Percentiles rank a stretch among this genome's conserved stretches.
Conservation (phyloP, 495 filamentous ascomycete species). For the Hyaloscypha finlandica region DNA sequence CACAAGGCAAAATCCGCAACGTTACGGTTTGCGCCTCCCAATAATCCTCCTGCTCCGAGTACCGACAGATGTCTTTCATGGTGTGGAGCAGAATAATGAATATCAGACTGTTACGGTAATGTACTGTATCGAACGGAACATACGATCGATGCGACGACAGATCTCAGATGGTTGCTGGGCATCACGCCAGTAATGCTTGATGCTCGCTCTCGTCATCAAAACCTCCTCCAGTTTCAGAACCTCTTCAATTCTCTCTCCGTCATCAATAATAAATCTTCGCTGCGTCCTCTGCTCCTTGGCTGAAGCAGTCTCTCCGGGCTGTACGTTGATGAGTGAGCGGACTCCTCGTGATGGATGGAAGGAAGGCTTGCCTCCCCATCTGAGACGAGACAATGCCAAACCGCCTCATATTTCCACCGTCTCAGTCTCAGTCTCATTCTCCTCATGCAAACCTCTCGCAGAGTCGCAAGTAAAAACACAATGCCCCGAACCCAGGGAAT, state of each 20-base stretch:
- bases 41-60: neutral
- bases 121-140: too few species aligned
- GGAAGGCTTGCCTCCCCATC: neutral
- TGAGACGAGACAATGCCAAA: neutral
- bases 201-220: neutral
- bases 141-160: neutral
- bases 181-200: neutral
- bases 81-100: too few species aligned
- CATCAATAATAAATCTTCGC: neutral
- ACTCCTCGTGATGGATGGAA: too few species aligned
- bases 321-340: too few species aligned
- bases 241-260: neutral
- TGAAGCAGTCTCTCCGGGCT: too few species aligned
- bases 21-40: neutral
- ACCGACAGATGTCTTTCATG: neutral
- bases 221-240: too few species aligned
- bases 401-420: neutral
- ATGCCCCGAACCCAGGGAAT: neutral
- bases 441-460: too few species aligned
- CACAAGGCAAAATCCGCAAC: neutral
- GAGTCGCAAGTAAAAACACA: neutral
- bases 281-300: too few species aligned
- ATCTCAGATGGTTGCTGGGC: neutral
- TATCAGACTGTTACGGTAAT: too few species aligned
- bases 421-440: neutral